These are phyloP conservation scores for Hemileccinum rubropunctum DNA, from an alignment of 768 basidiomycete genomes.

Conservation along the genomic window DNA sequence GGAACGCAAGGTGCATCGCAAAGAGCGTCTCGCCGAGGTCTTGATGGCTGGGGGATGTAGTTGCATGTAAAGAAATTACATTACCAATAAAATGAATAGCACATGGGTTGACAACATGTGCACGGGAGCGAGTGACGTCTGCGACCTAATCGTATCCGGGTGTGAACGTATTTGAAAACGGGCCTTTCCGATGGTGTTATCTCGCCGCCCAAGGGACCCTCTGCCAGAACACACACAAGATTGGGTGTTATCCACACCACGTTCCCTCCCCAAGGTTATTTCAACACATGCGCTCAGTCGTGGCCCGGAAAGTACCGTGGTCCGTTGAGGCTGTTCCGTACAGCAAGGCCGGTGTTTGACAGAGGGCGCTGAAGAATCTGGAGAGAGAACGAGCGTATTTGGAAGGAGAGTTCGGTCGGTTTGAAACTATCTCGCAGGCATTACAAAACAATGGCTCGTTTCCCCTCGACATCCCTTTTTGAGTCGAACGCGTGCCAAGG, in stretches of 20 bases:
- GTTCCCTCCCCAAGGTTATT: slow-evolving; percentile 33
- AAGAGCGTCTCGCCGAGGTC: neutral
- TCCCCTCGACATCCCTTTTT: slow-evolving; percentile 19
- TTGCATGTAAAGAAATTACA: neutral
- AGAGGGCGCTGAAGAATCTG: slow-evolving; percentile 6
- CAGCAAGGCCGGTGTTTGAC: slow-evolving; percentile 12
- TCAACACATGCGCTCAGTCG: slow-evolving; percentile 3
- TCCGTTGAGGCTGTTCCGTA: slow-evolving; percentile 12
- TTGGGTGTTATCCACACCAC: slow-evolving; percentile 28
- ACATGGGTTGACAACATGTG: slow-evolving; percentile 21
- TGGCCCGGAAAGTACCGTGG: slow-evolving; percentile 23
- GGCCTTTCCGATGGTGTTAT: slow-evolving; percentile 16
- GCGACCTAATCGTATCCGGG: too few relatives aligned
- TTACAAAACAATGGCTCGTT: slow-evolving; percentile 11
- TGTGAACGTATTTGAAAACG: slow-evolving; percentile 20
- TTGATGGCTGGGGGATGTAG: too few relatives aligned
- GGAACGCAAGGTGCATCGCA: slow-evolving; percentile 15
- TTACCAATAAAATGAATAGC: slow-evolving; percentile 16
- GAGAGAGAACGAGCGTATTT: slow-evolving; percentile 15
- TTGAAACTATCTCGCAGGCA: slow-evolving; percentile 14
- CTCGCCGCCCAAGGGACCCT: slow-evolving; percentile 9
- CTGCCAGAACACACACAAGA: neutral
- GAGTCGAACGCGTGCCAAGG: slow-evolving; percentile 20
- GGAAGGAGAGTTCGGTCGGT: slow-evolving; percentile 12
- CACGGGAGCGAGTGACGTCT: slow-evolving; percentile 23